A percentile compares a stretch with the other conserved stretches of the same genome.
Evolutionary conservation across 345 rosid genomes (phyloP).

Genomic region (Mercurialis annua): DNA sequence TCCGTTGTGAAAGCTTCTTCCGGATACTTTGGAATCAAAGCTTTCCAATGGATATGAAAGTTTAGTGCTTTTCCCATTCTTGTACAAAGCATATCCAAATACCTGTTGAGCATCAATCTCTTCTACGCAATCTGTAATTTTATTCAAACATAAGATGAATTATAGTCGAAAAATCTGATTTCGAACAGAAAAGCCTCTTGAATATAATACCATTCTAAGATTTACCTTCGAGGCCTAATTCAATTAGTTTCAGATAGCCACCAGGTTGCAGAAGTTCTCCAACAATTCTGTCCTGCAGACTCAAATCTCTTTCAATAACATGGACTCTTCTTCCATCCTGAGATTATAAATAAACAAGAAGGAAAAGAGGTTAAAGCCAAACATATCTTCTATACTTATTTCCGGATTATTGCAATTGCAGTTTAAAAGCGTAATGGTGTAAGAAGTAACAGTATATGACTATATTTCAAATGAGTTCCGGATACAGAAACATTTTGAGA

Average conservation of each 20-base stretch:
- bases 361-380: too few relatives aligned
- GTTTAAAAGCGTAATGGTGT: too few relatives aligned
- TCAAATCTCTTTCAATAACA: conserved; percentile 12
- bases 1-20: conserved; percentile 61
- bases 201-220: background rate
- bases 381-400: too few relatives aligned
- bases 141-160: background rate
- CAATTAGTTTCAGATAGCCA: conserved; percentile 37
- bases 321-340: conserved; percentile 4
- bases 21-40: conserved; percentile 40
- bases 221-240: conserved; percentile 37
- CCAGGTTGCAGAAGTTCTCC: conserved; percentile 40
- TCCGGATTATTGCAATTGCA: too few relatives aligned
- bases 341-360: too few relatives aligned
- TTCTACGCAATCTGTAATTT: conserved; percentile 50
- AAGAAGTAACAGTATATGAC: too few relatives aligned
- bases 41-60: conserved; percentile 46
- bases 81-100: conserved; percentile 50
- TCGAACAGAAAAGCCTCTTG: too few relatives aligned
- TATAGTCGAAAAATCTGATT: too few relatives aligned
- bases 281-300: conserved; percentile 9
- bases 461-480: too few relatives aligned
- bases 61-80: conserved; percentile 38
- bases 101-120: conserved; percentile 51
- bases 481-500: too few relatives aligned